These are phyloP conservation scores for Tylopilus rubrobrunneus DNA, from an alignment of 768 basidiomycete genomes.

Conservation along the genomic window DNA sequence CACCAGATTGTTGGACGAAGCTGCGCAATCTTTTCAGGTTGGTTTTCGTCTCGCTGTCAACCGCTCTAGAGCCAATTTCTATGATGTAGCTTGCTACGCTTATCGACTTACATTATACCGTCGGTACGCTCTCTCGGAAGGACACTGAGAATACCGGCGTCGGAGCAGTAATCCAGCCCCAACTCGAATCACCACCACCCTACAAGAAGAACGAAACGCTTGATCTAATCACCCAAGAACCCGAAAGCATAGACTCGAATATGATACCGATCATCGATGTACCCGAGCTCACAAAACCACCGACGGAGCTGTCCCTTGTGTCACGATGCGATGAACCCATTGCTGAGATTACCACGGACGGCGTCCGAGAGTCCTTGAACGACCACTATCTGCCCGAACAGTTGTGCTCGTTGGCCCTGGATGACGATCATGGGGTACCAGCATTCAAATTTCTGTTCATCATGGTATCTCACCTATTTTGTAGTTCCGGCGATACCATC, in stretches of 20 bases:
- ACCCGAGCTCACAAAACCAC: background rate
- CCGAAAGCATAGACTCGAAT: background rate
- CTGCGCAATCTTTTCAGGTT: conserved; percentile 47
- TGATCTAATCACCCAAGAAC: background rate
- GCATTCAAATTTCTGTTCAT: no score
- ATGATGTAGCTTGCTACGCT: conserved; percentile 39
- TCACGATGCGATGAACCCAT: conserved; percentile 7
- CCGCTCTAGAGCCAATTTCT: background rate
- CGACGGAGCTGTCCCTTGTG: background rate
- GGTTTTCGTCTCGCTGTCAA: background rate
- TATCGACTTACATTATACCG: conserved; percentile 43
- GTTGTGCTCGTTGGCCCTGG: conserved; percentile 17
- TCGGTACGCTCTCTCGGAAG: conserved; percentile 23
- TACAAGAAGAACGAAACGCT: conserved; percentile 11
- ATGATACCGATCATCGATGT: background rate
- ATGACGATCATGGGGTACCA: conserved; percentile 35
- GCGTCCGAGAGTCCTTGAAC: conserved; percentile 11
- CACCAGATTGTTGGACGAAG: conserved; percentile 37
- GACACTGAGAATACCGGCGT: background rate
- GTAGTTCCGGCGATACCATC: conserved; percentile 49
- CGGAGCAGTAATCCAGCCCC: background rate
- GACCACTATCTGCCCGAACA: conserved; percentile 24
- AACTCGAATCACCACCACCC: conserved; percentile 17
- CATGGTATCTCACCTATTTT: conserved; percentile 5
- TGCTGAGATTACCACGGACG: conserved; percentile 18